Evolutionary conservation across 2,329 filamentous ascomycete species (phyloP).

Genomic region (Diaporthe citri): DNA sequence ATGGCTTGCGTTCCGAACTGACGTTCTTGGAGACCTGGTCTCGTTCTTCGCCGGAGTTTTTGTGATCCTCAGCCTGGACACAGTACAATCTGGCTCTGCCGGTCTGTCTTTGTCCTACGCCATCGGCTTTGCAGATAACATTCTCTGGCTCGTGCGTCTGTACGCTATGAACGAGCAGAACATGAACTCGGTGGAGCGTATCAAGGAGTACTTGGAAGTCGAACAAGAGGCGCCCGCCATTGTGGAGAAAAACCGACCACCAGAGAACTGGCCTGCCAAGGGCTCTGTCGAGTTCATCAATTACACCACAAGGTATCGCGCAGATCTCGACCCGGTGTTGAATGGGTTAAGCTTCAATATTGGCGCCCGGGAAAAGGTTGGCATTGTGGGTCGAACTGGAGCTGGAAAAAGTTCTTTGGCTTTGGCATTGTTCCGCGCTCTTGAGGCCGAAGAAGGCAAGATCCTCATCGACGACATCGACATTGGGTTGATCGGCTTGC

Average conservation of each 20-base stretch:
- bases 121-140: conserved; percentile 96
- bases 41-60: conserved; percentile 95
- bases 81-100: conserved; percentile 89
- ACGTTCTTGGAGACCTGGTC: conserved; percentile 90
- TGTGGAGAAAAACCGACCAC: conserved; percentile 82
- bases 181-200: conserved; percentile 98
- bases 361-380: conserved; percentile 88
- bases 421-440: conserved; percentile 89
- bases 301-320: conserved; percentile 90
- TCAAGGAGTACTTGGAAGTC: conserved; percentile 97
- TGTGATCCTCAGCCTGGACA: conserved; percentile 85
- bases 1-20: conserved; percentile 94
- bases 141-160: conserved; percentile 94
- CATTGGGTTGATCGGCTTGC: conserved; percentile 89
- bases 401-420: conserved; percentile 97
- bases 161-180: conserved; percentile 98
- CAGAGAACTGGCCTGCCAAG: conserved; percentile 84
- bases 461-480: conserved; percentile 94
- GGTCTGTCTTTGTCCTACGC: conserved; percentile 96
- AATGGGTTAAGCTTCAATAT: conserved; percentile 89
- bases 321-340: conserved; percentile 88
- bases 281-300: conserved; percentile 89
- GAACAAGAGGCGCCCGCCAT: conserved; percentile 90
- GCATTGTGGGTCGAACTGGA: conserved; percentile 94
- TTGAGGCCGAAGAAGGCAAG: conserved; percentile 90